Conservation (phyloP, 2,329 filamentous ascomycete species). For the Penicillium janthinellum region DNA sequence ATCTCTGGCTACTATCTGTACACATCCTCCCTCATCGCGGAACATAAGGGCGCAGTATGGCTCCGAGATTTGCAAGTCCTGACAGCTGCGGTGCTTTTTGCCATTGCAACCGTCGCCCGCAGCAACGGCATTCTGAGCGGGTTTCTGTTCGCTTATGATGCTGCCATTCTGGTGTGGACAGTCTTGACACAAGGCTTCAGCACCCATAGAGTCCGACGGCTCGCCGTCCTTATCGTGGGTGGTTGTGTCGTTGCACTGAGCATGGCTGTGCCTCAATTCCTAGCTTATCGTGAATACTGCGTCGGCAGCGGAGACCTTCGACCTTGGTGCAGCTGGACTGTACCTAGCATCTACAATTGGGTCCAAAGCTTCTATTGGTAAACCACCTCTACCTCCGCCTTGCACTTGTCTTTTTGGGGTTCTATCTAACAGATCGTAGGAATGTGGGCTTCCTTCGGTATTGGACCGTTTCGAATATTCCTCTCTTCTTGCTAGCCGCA, state of each 20-base stretch:
- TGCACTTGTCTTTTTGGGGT: background rate
- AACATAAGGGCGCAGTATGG: conserved; percentile 28
- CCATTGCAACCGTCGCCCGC: conserved; percentile 70
- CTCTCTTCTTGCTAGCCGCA: conserved; percentile 79
- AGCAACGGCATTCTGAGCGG: conserved; percentile 88
- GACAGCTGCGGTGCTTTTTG: conserved; percentile 68
- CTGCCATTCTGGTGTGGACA: conserved; percentile 45
- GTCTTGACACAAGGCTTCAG: conserved; percentile 44
- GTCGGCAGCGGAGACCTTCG: conserved; percentile 44
- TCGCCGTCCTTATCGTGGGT: conserved; percentile 63
- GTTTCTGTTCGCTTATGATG: conserved; percentile 69
- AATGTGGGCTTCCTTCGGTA: conserved; percentile 84
- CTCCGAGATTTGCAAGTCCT: conserved; percentile 56
- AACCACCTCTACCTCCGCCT: conserved; percentile 31
- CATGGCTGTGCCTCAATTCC: conserved; percentile 69
- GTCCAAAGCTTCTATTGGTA: conserved; percentile 92
- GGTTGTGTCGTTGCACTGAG: conserved; percentile 70
- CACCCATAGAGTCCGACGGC: conserved; percentile 51
- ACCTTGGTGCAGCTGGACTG: conserved; percentile 71
- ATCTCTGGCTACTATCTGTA: conserved; percentile 75
- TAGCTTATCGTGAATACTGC: conserved; percentile 76
- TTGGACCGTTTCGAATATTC: conserved; percentile 84
- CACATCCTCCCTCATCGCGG: conserved; percentile 48
- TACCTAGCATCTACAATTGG: conserved; percentile 89
- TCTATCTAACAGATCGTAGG: conserved; percentile 55